Evolutionary conservation across 2,329 filamentous ascomycete genomes (phyloP).

Genomic region (Scedosporium boydii): DNA sequence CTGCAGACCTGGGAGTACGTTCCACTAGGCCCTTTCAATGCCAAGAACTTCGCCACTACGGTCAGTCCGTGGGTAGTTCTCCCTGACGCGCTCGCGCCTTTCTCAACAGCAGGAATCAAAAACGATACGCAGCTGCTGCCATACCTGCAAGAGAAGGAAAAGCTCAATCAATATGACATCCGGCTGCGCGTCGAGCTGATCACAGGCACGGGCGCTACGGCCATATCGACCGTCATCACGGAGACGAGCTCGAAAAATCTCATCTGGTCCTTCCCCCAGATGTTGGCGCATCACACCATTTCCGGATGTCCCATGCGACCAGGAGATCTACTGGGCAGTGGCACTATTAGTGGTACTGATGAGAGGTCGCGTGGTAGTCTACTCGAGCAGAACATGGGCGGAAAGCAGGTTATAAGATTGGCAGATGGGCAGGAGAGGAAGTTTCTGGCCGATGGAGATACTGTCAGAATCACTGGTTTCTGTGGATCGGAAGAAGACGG

Average conservation of each 20-base stretch:
- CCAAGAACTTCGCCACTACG: conserved; percentile 45
- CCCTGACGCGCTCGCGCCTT: conserved; percentile 34
- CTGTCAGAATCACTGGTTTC: conserved; percentile 54
- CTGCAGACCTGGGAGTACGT: conserved; percentile 45
- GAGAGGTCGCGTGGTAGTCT: conserved; percentile 58
- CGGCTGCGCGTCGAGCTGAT: conserved; percentile 28
- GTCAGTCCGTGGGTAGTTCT: conserved; percentile 50
- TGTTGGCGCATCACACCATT: conserved; percentile 73
- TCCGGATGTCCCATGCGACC: conserved; percentile 66
- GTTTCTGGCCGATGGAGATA: conserved; percentile 69
- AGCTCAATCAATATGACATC: conserved; percentile 25
- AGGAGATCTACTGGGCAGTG: conserved; percentile 68
- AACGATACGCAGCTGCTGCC: conserved; percentile 25
- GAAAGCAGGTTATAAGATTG: conserved; percentile 54
- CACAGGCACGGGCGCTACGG: conserved; percentile 12
- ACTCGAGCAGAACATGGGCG: conserved; percentile 62
- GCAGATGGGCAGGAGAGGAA: conserved; percentile 55
- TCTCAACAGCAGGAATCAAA: conserved; percentile 7
- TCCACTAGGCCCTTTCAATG: conserved; percentile 47
- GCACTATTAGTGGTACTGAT: conserved; percentile 62
- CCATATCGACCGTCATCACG: conserved; percentile 15
- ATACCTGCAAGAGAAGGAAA: conserved; percentile 46
- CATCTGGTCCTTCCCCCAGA: conserved; percentile 74
- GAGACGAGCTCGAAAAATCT: conserved; percentile 34
- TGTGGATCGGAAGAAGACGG: conserved; percentile 51